Evolutionary conservation across 768 basidiomycete species (phyloP), one percentile per base, ranked within the genome.

Genomic region (Pleurotus giganteus): DNA sequence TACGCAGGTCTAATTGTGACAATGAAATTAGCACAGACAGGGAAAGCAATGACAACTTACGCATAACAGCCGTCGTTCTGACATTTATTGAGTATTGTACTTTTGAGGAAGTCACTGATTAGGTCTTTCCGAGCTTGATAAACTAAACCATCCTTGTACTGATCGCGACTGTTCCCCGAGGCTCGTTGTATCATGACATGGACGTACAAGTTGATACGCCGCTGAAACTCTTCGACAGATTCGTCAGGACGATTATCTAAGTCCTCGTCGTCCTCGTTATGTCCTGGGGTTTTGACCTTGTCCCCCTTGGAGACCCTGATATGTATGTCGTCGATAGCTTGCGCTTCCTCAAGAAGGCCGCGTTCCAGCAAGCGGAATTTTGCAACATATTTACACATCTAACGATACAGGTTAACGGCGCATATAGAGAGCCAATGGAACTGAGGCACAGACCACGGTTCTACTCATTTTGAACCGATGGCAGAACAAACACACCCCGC

Each of bases 401-500:
- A 67, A 29, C 37, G 29, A 47, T 51, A 60, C 23, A 29, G 1
- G 2, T 42, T 31, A 31, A 55, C 36, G 57, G 53, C 51, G 54
- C 54, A 53, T 51, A 26, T 11, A 24, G 11, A 49, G 43, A 34
- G 24, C 42, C 50, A 54, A 8, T 21, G 24, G 28, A 23, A 45
- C 50, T 17, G 24, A 28, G 29, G 53, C 31, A 67, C 69, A 53
- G 66, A 94, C 92, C 72, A 82, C 76, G n/a, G 83, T 77, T 65
- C 86, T 80, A 60, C 80, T 80, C 64, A 88, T 71, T 73, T 94
- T 94, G 72, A 98, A 97, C 59, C 77, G 80, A 70, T 99, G 97
- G 71, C 97, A 99, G 72, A 90, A 98, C 68, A 96, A 72, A 74
- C 97, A 99, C 12, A 85, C 85, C 32, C 88, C 88, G 55, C 95